A percentile compares a stretch with the other conserved stretches of the same genome.
Conservation (phyloP, 1,284 basidiomycete genomes). For the Cutaneotrichosporon cavernicola region DNA sequence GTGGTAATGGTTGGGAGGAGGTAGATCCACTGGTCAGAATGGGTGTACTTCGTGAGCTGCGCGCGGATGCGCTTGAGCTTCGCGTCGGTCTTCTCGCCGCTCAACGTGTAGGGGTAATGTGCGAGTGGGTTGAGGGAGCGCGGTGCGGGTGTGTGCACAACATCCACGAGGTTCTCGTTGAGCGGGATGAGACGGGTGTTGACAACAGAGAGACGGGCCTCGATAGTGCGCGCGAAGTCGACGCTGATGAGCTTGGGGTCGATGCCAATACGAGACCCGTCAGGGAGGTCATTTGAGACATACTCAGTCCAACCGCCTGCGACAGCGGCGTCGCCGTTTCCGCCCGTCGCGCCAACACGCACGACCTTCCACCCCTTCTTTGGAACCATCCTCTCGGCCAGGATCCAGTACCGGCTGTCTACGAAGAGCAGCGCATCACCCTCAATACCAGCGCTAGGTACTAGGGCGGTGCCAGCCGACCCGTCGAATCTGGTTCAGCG, state of each 20-base stretch:
- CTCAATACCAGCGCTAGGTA: constrained; percentile 65
- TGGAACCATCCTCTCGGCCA: constrained; percentile 75
- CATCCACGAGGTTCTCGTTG: constrained; percentile 75
- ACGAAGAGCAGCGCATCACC: constrained; percentile 61
- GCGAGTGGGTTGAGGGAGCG: constrained; percentile 71
- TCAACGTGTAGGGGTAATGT: constrained; percentile 70
- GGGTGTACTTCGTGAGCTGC: constrained; percentile 38
- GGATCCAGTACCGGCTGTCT: constrained; percentile 86
- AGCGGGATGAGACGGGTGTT: constrained; percentile 63
- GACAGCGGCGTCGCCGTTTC: constrained; percentile 44
- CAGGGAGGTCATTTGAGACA: constrained; percentile 63
- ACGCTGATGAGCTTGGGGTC: constrained; percentile 80
- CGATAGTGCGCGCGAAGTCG: constrained; percentile 26
- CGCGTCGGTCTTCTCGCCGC: constrained; percentile 58
- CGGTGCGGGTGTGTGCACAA: constrained; percentile 69
- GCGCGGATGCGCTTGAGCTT: constrained; percentile 39
- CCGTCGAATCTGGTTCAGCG: constrained; percentile 68
- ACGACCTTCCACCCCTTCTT: constrained; percentile 70
- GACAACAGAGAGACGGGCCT: constrained; percentile 55
- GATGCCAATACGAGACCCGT: constrained; percentile 68
- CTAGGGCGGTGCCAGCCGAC: constrained; percentile 76
- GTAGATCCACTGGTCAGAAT: constrained; percentile 48
- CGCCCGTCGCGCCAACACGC: constrained; percentile 61
- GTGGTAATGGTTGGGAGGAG: constrained; percentile 53
- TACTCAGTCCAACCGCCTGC: constrained; percentile 76